Percentiles rank a stretch among this genome's conserved stretches.
phyloP scores from a whole-genome alignment of 306 rosid genomes.

The Cicer pinnatifidum region DNA sequence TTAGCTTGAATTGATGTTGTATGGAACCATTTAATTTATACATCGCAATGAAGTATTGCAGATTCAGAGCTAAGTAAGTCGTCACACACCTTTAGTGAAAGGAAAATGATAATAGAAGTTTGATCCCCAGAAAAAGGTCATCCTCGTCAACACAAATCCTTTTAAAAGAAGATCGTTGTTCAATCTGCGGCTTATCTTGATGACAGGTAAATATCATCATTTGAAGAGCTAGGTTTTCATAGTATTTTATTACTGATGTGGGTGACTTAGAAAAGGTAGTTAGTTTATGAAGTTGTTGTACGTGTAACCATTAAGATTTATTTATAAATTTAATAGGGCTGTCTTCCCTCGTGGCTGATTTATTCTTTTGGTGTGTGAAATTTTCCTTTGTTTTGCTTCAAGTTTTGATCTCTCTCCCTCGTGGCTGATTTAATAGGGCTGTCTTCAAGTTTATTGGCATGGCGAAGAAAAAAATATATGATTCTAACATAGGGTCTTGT shows the following conservation, averaged over 20 bases:
- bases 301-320: conserved; percentile 30
- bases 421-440: too few relatives aligned
- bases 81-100: conserved; percentile 10
- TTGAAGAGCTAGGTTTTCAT: conserved; percentile 35
- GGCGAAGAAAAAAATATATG: too few relatives aligned
- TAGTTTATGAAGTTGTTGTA: neutral
- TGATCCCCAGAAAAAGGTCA: conserved; percentile 28
- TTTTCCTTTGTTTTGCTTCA: conserved; percentile 11
- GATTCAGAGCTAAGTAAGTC: conserved; percentile 27
- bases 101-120: conserved; percentile 28
- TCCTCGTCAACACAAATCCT: conserved; percentile 13
- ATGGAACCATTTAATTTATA: neutral
- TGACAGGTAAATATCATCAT: conserved; percentile 27
- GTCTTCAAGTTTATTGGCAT: neutral
- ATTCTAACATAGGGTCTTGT: too few relatives aligned
- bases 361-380: neutral
- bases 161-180: conserved; percentile 31
- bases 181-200: conserved; percentile 1
- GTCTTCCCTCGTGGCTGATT: neutral
- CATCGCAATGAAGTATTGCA: conserved; percentile 12
- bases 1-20: too few relatives aligned
- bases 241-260: conserved; percentile 24
- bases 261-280: conserved; percentile 4
- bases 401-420: neutral
- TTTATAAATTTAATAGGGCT: neutral